Evolutionary conservation across 805 yeast genomes (phyloP), one percentile per base, ranked within the genome.

Genomic region (Kluyveromyces wickerhamii): DNA sequence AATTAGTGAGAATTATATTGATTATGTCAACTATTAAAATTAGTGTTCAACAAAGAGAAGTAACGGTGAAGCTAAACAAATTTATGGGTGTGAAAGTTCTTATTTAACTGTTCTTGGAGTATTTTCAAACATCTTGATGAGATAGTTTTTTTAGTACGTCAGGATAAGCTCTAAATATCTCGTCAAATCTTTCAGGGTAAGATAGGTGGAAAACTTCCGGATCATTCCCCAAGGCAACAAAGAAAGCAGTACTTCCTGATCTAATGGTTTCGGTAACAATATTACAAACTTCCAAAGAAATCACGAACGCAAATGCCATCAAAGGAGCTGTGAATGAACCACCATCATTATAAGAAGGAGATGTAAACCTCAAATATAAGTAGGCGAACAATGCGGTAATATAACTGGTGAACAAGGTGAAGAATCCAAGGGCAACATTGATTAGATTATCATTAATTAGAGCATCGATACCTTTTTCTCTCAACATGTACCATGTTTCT

Each of bases 381-480:
- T 67, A 80, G 2, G 85, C 72, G 37, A 80, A 65, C 32, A 77
- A 66, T 5, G 77, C 69, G 1, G 79, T 65, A n/a, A 72, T 69
- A 42, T 79, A 80, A 9, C 83, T 83, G 7, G 79, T 76, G 48
- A 86, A 75, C 30, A 81, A 54, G 0, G 92, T 63, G 51, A 80
- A 88, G 45, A 88, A 73, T n/a, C 78, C 74, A 42, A 87, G 61
- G 0, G 95, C 82, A 2, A 88, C 77, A 42, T 77, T 78, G 35
- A 88, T 77, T 41, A 88, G 68, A 44, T 85, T 79, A 58, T 88
- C 95, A 50, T 84, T 87, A 41, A 86, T 73, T 47, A 89, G 62
- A 1, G 92, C 88, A 57, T 83, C 87, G 56, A 84, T 66, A 21
- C 96, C 96, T 55, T 85, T 81, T 52, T 68, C 75, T 49, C 80